Evolutionary conservation across 2,329 filamentous ascomycete genomes (phyloP).

Genomic region (Chrysosporium queenslandicum): DNA sequence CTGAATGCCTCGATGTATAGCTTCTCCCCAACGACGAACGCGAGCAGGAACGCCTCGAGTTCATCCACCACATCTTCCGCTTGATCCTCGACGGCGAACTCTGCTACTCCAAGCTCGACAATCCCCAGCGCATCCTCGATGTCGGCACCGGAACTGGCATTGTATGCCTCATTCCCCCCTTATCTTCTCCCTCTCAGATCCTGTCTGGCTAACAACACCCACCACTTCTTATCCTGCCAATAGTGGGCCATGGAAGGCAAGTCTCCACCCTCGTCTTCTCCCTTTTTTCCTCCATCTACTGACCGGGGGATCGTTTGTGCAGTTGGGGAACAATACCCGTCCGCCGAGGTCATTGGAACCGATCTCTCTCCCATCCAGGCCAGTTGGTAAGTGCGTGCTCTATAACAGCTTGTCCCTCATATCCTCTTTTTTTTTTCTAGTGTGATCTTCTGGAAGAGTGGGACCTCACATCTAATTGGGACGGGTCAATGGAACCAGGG

Average conservation of each 20-base stretch:
- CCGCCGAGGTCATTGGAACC: constrained; percentile 14
- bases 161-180: too few relatives aligned
- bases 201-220: constrained; percentile 6
- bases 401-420: too few relatives aligned
- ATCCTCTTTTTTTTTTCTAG: too few relatives aligned
- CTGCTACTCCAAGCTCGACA: constrained; percentile 25
- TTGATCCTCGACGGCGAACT: constrained; percentile 26
- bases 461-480: neutral
- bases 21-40: constrained; percentile 16
- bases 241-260: constrained; percentile 16
- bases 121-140: constrained; percentile 23
- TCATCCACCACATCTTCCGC: constrained; percentile 31
- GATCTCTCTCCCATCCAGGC: constrained; percentile 15
- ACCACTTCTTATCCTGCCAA: too few relatives aligned
- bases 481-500: constrained; percentile 27
- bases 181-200: too few relatives aligned
- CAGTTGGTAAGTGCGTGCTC: constrained; percentile 14
- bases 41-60: constrained; percentile 35
- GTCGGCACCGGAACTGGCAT: constrained; percentile 30
- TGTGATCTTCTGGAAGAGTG: too few relatives aligned
- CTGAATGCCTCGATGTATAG: too few relatives aligned
- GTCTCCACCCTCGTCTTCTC: too few relatives aligned
- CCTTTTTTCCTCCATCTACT: neutral
- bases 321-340: constrained; percentile 15
- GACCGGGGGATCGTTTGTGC: neutral